A percentile compares a stretch with the other conserved stretches of the same genome.
Conservation (phyloP, 78 protist species). For the Anaeramoeba flamelloides region DNA sequence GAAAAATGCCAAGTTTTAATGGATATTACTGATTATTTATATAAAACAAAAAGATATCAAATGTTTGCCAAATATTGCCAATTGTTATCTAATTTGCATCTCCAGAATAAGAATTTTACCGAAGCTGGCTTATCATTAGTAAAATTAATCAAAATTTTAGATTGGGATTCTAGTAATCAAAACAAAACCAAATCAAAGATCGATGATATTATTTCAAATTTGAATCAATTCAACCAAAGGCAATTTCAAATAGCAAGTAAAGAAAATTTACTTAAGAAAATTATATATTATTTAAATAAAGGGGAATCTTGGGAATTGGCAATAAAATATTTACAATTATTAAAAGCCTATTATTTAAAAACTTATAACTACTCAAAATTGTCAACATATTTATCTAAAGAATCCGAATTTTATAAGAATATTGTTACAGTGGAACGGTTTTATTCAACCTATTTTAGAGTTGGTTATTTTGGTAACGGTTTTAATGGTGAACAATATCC, state of each 20-base stretch:
- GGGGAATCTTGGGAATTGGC: slow-evolving; percentile 53
- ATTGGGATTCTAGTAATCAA: slow-evolving; percentile 22
- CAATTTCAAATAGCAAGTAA: slow-evolving; percentile 11
- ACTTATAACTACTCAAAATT: slow-evolving; percentile 28
- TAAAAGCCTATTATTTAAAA: slow-evolving; percentile 25
- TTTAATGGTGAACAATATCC: slow-evolving; percentile 6
- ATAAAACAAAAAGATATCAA: slow-evolving; percentile 42
- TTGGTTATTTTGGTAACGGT: slow-evolving; percentile 46
- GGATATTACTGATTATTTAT: slow-evolving; percentile 8
- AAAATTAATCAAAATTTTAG: slow-evolving; percentile 32
- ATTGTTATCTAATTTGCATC: slow-evolving; percentile 31
- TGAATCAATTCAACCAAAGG: too few species aligned
- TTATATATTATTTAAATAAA: slow-evolving; percentile 38
- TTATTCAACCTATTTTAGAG: slow-evolving; percentile 46
- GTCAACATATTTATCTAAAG: slow-evolving; percentile 5
- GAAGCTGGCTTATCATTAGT: slow-evolving; percentile 44
- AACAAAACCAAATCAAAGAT: too few species aligned
- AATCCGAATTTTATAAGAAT: slow-evolving; percentile 35
- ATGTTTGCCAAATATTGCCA: slow-evolving; percentile 43
- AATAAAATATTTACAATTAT: slow-evolving; percentile 14
- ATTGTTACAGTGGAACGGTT: slow-evolving; percentile 34
- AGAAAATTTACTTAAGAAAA: slow-evolving; percentile 20
- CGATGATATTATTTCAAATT: too few species aligned
- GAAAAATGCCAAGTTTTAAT: background rate
- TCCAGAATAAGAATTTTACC: slow-evolving; percentile 20